Evolutionary conservation across 2,329 filamentous ascomycete species (phyloP).

Genomic region (Aureobasidium sp.): DNA sequence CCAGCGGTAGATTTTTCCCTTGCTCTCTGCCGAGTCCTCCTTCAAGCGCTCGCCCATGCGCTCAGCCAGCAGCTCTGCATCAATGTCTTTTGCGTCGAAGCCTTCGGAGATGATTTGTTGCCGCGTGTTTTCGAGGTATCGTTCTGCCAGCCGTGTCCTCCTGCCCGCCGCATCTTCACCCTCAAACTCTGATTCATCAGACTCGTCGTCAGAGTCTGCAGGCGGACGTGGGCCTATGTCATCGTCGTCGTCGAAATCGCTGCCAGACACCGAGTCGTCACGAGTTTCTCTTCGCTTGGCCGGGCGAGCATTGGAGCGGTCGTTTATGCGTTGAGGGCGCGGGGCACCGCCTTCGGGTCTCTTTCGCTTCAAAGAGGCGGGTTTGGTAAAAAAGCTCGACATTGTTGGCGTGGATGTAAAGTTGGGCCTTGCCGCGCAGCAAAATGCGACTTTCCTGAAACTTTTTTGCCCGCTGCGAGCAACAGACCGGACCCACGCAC

Average conservation of each 20-base stretch:
- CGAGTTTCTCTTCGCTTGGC: constrained; percentile 45
- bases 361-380: constrained; percentile 87
- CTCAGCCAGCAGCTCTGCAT: constrained; percentile 76
- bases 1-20: constrained; percentile 79
- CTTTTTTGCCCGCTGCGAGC: constrained; percentile 5
- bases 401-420: constrained; percentile 30
- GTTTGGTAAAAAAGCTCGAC: constrained; percentile 94
- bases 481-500: neutral
- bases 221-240: constrained; percentile 33
- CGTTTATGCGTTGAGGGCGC: constrained; percentile 43
- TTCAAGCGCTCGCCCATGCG: constrained; percentile 62
- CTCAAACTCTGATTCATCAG: constrained; percentile 49
- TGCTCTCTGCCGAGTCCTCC: constrained; percentile 86
- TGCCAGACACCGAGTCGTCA: constrained; percentile 83
- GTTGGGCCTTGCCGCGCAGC: neutral
- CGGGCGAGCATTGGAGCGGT: constrained; percentile 36
- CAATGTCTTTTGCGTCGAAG: constrained; percentile 91
- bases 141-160: constrained; percentile 77
- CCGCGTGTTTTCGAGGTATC: constrained; percentile 85
- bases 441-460: constrained; percentile 4
- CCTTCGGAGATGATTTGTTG: constrained; percentile 70
- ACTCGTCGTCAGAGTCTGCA: constrained; percentile 10
- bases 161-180: constrained; percentile 86
- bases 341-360: constrained; percentile 39
- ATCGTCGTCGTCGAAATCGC: constrained; percentile 57